These are phyloP conservation scores for Phytophthora nicotianae DNA, from an alignment of 352 stramenopile genomes.

Conservation along the genomic window DNA sequence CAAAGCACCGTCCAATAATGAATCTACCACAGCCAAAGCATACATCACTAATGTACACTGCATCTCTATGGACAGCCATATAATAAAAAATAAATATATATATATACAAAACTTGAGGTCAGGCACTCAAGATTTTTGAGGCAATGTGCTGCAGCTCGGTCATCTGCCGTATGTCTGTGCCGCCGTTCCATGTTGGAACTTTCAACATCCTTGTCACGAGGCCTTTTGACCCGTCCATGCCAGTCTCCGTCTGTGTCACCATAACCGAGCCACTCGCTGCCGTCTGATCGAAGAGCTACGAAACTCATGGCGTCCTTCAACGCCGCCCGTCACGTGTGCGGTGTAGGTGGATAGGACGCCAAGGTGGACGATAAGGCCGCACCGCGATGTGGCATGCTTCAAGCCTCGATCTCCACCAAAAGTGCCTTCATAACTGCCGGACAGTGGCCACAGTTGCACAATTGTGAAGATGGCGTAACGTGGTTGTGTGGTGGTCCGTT, in stretches of 20 bases:
- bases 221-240: conserved; percentile 10
- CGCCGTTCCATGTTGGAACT: no score
- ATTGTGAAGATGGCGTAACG: background rate
- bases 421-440: conserved; percentile 8
- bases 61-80: background rate
- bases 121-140: no score
- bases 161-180: background rate
- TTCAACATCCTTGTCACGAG: conserved; percentile 33
- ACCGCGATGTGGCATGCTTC: conserved; percentile 4
- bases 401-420: conserved; percentile 6
- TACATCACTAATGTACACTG: no score
- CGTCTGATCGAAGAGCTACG: conserved; percentile 28
- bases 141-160: background rate
- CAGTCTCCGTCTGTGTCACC: conserved; percentile 1
- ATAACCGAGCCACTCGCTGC: conserved; percentile 18
- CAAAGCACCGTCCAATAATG: background rate
- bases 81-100: no score
- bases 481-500: no score
- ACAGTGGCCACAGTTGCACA: conserved; percentile 10
- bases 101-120: background rate
- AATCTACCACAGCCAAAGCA: no score
- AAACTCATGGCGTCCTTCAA: conserved; percentile 19
- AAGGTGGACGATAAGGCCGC: conserved; percentile 29
- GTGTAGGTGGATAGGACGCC: conserved; percentile 22
- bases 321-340: conserved; percentile 19